Evolutionary conservation across 148 eudicot species (phyloP), one percentile per base, ranked within the genome.

Genomic region (Rhododendron simsii): DNA sequence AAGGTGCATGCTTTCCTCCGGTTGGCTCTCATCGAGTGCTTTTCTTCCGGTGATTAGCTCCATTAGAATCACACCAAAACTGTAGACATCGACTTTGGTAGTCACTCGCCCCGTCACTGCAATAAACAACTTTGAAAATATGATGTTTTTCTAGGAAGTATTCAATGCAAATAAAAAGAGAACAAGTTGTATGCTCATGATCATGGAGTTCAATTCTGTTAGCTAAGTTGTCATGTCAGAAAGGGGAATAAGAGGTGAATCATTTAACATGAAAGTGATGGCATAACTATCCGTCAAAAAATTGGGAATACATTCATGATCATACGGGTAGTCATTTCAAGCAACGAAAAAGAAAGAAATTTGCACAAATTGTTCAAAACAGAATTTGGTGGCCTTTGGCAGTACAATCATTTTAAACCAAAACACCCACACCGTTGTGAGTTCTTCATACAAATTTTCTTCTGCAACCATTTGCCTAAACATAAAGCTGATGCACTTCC

Each of bases 21-120:
- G 98, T 39, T 96, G 99, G 86, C 93, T 93, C 89, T 96, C 99
- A 35, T 96, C 99, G 3, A 96, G 91, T 28, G 98, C 98, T 82
- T 91, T 96, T 86, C 98, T 89, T 63, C 98, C 98, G 0, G 98
- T 95, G 86, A 96, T 93, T 53, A 96, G 90, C 85, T 96, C 98
- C 98, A 96, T 95, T 45, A 96, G 83, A 86, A 96, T 93, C 45
- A 96, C 98, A 3, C 98, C 98, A 21, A 95, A 95, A 84, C 98
- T 96, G 91, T 92, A 95, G 75, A 96, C 94, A 26, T 96, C 98
- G 0, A 95, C 98, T 91, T 96, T 96, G 8, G 98, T 96, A 53
- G 98, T 93, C 59, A 96, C 98, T 84, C 98, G 91, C 83, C 98
- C 98, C 3, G 98, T 96, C 85, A 96, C 98, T 96, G 93, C 83